A percentile compares a stretch with the other conserved stretches of the same genome.
These are phyloP conservation scores for Colletotrichum echinochloae DNA, from an alignment of 2,329 filamentous ascomycete genomes.

Conservation along the genomic window DNA sequence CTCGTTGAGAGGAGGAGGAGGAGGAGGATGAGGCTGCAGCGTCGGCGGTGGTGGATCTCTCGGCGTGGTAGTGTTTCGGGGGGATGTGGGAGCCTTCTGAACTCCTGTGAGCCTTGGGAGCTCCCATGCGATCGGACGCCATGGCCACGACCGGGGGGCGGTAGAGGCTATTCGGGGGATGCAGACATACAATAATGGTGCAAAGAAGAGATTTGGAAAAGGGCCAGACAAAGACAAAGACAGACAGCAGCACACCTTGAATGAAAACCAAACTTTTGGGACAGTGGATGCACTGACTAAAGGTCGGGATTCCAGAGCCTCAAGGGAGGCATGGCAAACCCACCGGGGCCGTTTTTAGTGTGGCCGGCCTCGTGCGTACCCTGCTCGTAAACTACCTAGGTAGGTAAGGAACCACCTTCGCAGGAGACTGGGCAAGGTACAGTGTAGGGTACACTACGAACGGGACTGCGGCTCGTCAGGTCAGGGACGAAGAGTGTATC, in stretches of 20 bases:
- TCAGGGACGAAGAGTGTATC: slow-evolving; percentile 17
- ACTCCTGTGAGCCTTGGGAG: slow-evolving; percentile 42
- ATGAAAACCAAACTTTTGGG: slow-evolving; percentile 37
- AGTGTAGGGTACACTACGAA: slow-evolving; percentile 3
- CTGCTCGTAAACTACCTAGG: neutral
- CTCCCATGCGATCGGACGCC: slow-evolving; percentile 40
- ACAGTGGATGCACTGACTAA: slow-evolving; percentile 41
- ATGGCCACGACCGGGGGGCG: slow-evolving; percentile 38
- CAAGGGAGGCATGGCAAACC: slow-evolving; percentile 40
- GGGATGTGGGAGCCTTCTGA: slow-evolving; percentile 41
- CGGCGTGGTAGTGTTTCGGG: slow-evolving; percentile 33
- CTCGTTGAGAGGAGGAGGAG: slow-evolving; percentile 29
- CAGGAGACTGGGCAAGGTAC: slow-evolving; percentile 11
- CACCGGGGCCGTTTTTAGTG: slow-evolving; percentile 34
- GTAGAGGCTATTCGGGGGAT: slow-evolving; percentile 22
- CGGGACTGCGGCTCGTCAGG: slow-evolving; percentile 21
- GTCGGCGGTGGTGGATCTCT: slow-evolving; percentile 12
- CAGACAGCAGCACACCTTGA: slow-evolving; percentile 4
- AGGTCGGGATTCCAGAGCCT: slow-evolving; percentile 38
- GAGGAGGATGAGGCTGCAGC: slow-evolving; percentile 18
- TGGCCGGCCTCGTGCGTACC: slow-evolving; percentile 21
- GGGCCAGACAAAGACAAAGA: neutral
- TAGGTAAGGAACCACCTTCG: slow-evolving; percentile 2
- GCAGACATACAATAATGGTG: slow-evolving; percentile 23
- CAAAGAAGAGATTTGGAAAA: slow-evolving; percentile 6